Percentiles rank a stretch among this genome's conserved stretches.
Conservation (phyloP, 106 monocot genomes). For the Allium cepa region DNA sequence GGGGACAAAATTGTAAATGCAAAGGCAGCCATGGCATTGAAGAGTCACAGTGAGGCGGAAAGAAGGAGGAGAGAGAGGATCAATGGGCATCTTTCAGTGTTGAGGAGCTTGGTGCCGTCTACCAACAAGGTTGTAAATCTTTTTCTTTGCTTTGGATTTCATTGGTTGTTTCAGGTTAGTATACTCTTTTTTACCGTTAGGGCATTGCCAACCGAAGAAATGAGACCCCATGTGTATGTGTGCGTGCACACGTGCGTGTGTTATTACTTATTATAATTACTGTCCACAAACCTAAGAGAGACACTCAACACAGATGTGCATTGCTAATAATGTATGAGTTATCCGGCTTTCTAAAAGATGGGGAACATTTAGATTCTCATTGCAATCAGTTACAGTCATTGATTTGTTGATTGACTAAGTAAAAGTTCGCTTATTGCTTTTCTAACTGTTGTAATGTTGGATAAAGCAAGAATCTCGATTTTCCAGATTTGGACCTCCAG, state of each 20-base stretch:
- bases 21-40: slow-evolving; percentile 45
- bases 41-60: slow-evolving; percentile 64
- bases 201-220: background rate
- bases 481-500: no score
- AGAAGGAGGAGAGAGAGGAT: slow-evolving; percentile 72
- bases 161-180: background rate
- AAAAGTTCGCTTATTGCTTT: no score
- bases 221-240: background rate
- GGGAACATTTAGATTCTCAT: no score
- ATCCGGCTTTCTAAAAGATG: no score
- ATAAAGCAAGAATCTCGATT: no score
- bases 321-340: no score
- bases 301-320: no score
- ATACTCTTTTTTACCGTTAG: background rate
- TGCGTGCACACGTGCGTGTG: background rate
- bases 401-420: no score
- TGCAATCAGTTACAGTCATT: no score
- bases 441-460: no score
- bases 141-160: background rate
- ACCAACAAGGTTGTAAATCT: slow-evolving; percentile 27
- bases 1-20: slow-evolving; percentile 2
- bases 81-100: slow-evolving; percentile 45
- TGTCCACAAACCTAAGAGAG: no score
- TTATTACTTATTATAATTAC: no score
- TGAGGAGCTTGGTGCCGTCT: slow-evolving; percentile 39